These are phyloP conservation scores for Helianthus annuus DNA, from an alignment of 129 eudicot species.

Conservation along the genomic window HanXRQr2.0-SUNRISE NC_035438.2:70042709-70043208, in stretches of 20 bases:
- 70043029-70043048: constrained; percentile 69
- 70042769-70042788: constrained; percentile 67
- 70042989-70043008: constrained; percentile 80
- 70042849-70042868: constrained; percentile 72
- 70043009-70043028: constrained; percentile 79
- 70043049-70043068: constrained; percentile 81
- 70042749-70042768: constrained; percentile 58
- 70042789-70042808: constrained; percentile 83
- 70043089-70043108: constrained; percentile 75
- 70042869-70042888: constrained; percentile 57
- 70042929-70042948: constrained; percentile 62
- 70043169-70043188: background rate
- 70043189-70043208: constrained; percentile 28
- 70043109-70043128: constrained; percentile 58
- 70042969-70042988: constrained; percentile 65
- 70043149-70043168: constrained; percentile 66
- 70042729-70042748: constrained; percentile 50
- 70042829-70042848: constrained; percentile 74
- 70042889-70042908: constrained; percentile 72
- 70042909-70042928: constrained; percentile 66
- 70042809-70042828: constrained; percentile 76
- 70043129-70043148: constrained; percentile 57
- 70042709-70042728: constrained; percentile 80
- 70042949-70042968: constrained; percentile 53
- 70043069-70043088: constrained; percentile 71